phyloP scores from a whole-genome alignment of 2,329 filamentous ascomycete species.

The Eutypella sp. region DNA sequence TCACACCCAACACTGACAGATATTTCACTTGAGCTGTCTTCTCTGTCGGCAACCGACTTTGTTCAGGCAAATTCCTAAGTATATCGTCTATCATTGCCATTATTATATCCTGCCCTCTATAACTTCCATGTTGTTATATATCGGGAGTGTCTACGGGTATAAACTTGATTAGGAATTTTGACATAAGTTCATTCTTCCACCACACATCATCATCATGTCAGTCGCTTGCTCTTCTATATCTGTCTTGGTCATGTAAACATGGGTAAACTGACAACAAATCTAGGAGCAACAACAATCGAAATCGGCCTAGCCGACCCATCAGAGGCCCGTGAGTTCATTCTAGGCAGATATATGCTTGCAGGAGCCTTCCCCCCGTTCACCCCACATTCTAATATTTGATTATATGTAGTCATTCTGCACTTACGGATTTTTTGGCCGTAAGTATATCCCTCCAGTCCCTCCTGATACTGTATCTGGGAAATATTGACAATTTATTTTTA shows the following conservation, averaged over 20 bases:
- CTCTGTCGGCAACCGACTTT: no score
- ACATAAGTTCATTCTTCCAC: background rate
- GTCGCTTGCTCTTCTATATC: constrained; percentile 1
- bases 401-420: constrained; percentile 21
- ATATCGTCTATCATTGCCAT: no score
- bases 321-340: constrained; percentile 22
- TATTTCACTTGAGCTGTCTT: no score
- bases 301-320: constrained; percentile 12
- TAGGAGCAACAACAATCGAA: constrained; percentile 14
- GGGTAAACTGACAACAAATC: constrained; percentile 4
- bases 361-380: no score
- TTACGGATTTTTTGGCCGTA: constrained; percentile 24
- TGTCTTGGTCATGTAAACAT: background rate
- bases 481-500: background rate
- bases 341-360: no score
- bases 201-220: constrained; percentile 11
- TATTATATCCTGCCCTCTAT: no score
- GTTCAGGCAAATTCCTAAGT: no score
- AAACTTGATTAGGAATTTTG: background rate
- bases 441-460: background rate
- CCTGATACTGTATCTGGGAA: background rate
- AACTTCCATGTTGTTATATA: no score
- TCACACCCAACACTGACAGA: no score
- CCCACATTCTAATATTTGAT: no score
- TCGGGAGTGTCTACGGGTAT: no score